Evolutionary conservation across 2,329 filamentous ascomycete genomes (phyloP), one percentile per base, ranked within the genome.

Genomic region (Arthrobotrys conoides): DNA sequence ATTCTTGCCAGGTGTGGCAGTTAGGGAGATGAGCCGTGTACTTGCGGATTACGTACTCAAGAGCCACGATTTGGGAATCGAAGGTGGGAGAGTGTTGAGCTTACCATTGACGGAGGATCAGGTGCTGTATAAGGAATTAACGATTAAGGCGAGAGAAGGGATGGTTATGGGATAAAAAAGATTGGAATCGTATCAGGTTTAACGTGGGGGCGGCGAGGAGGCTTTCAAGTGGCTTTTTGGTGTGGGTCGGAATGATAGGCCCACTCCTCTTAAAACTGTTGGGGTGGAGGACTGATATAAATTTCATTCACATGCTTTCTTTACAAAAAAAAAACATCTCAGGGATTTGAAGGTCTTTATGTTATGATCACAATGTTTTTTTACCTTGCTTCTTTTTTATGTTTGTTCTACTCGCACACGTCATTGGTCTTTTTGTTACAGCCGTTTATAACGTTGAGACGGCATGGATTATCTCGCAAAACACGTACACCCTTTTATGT

Each of bases 21-120:
- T 95, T 68, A 90, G 91, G 80, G 93, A 96, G 83, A 97, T 97
- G 88, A 91, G 91, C 57, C 89, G 90, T 67, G 87, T 90, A 55
- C 89, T 95, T 76, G 92, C 92, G 9, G 88, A 88, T 79, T 88
- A 90, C 83, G 88, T 92, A 76, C 86, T 90, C 68, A 87, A 87
- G 72, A 88, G 88, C 82, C 87, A 88, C 82, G 88, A 88, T 81
- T 87, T 88, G 84, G 90, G 33, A 10, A 46, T 38, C 5, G 83
- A 86, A 61, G 84, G 87, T 73, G 84, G 85, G 12, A 85, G 86
- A 67, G 87, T 92, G 36, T 85, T 91, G 36, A 86, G 87, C 61
- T 84, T 92, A 44, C 90, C 90, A 0, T 85, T 95, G 66, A 93
- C 92, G 3, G 91, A 93, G 81, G 92, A 95, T 83, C 88, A 90